Percentiles rank a stretch among this genome's conserved stretches.
Evolutionary conservation across 768 basidiomycete genomes (phyloP).

Genomic region (Boletus insuetus): DNA sequence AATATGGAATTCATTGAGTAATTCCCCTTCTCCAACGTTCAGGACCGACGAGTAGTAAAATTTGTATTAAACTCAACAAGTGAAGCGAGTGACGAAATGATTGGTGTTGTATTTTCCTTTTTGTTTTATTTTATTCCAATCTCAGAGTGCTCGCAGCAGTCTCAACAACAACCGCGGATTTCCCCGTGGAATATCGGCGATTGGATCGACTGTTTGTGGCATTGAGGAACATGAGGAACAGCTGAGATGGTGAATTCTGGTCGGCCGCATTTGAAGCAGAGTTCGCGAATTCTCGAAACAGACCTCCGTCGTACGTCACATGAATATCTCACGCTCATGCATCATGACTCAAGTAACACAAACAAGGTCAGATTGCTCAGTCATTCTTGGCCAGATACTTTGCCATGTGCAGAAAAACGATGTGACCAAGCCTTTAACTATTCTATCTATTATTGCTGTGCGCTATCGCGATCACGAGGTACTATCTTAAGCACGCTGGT

Average conservation of each 20-base stretch:
- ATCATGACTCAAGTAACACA: too few relatives aligned
- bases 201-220: neutral
- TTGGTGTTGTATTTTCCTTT: too few relatives aligned
- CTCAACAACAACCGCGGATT: neutral
- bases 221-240: too few relatives aligned
- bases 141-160: too few relatives aligned
- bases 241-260: neutral
- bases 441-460: neutral
- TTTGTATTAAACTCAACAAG: neutral
- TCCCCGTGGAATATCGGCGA: too few relatives aligned
- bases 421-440: neutral
- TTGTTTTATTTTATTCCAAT: too few relatives aligned
- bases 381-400: neutral
- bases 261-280: neutral
- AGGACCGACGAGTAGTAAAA: too few relatives aligned
- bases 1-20: too few relatives aligned
- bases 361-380: neutral
- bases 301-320: slow-evolving; percentile 11
- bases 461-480: neutral
- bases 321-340: slow-evolving; percentile 5
- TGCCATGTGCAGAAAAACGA: neutral
- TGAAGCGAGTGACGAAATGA: neutral
- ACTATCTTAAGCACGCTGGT: neutral
- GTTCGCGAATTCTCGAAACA: slow-evolving; percentile 5
- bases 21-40: too few relatives aligned